Conservation (phyloP, 441 rosid species). For the Eruca vesicaria region DNA sequence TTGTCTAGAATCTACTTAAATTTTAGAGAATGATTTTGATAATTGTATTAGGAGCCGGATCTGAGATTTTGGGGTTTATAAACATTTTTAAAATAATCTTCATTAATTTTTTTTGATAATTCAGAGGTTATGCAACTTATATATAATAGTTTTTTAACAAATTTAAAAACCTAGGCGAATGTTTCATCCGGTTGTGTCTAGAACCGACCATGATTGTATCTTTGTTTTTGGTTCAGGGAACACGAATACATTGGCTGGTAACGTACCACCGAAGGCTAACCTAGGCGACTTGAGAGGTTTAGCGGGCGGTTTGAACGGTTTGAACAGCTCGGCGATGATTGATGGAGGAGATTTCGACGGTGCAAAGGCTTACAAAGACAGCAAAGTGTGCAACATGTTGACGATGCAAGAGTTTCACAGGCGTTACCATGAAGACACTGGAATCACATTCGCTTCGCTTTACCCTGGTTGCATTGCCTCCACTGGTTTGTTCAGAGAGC, state of each 20-base stretch:
- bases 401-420: slow-evolving; percentile 91
- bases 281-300: slow-evolving; percentile 88
- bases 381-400: slow-evolving; percentile 94
- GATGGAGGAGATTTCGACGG: slow-evolving; percentile 96
- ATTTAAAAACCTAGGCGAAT: background rate
- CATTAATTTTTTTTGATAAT: no score
- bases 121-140: background rate
- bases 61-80: no score
- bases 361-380: slow-evolving; percentile 95
- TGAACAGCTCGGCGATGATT: slow-evolving; percentile 72
- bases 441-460: slow-evolving; percentile 77
- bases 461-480: slow-evolving; percentile 96
- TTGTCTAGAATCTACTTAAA: slow-evolving; percentile 2
- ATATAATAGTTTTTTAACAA: no score
- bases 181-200: background rate
- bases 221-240: slow-evolving; percentile 48
- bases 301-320: slow-evolving; percentile 62
- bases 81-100: no score
- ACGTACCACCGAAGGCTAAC: slow-evolving; percentile 90
- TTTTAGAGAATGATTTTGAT: background rate
- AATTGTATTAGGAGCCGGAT: background rate
- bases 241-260: slow-evolving; percentile 88
- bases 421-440: slow-evolving; percentile 79
- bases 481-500: slow-evolving; percentile 88
- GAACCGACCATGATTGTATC: background rate